Evolutionary conservation across 305 asterid genomes (phyloP), one percentile per base, ranked within the genome.

Genomic region (Solanum aculeatissimum): DNA sequence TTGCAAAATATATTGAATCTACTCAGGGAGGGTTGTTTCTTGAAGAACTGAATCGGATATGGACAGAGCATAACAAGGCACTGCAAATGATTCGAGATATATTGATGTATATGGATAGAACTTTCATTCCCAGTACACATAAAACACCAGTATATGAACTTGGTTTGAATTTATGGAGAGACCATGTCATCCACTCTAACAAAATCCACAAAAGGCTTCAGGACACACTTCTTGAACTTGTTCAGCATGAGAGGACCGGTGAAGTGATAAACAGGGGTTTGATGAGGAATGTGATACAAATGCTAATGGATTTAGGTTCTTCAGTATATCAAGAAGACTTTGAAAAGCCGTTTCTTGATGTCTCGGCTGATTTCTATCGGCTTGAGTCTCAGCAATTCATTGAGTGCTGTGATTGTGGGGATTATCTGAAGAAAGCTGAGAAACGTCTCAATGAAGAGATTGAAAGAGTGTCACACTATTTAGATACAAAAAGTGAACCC

Each of bases 141-240:
- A 90, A 90, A 87, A 90, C 91, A 57, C 89, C 92, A 21, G 92
- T 90, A 72, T 85, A 90, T 83, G 92, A 90, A 84, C 92, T 90
- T 75, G 92, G 92, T 32, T 68, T 90, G 75, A 89, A 90, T 86
- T 86, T 90, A 38, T 90, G 92, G 92, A 83, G 92, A 83, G 92
- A 90, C 85, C 87, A 90, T 72, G 86, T 90, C 54, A 86, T 90
- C 84, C 91, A 86, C 68, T 88, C 90, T 2, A 84, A 80, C 79
- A 84, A 87, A 83, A 90, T 90, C 72, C 92, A 90, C 83, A 58
- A 85, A 16, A 90, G 92, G 88, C 91, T 90, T 82, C 92, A 82
- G 21, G 80, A 86, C 75, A 91, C 90, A 21, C 91, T 91, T 80
- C 93, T 91, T 70, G 91, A 91, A 40, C 89, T 91, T 49, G 88